phyloP scores from a whole-genome alignment of 169 alveolate genomes.

The Neospora caninum region DNA sequence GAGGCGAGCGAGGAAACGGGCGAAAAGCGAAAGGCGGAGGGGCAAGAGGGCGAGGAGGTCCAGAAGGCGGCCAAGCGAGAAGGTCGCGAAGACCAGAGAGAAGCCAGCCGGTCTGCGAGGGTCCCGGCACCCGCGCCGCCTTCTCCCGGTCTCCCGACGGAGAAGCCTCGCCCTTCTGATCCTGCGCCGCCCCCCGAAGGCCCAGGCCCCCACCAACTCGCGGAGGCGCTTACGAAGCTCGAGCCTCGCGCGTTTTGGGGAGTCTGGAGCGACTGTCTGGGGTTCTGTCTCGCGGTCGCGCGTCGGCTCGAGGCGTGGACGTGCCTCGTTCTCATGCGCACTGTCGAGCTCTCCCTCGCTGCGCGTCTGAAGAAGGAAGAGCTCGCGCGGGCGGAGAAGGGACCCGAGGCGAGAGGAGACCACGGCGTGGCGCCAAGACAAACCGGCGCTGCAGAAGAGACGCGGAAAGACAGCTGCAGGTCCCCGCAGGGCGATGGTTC shows the following conservation, averaged over 20 bases:
- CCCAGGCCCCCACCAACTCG: neutral
- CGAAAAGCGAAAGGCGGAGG: neutral
- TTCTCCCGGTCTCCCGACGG: neutral
- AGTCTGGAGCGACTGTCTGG: neutral
- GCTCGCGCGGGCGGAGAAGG: neutral
- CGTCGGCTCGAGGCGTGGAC: conserved; percentile 13
- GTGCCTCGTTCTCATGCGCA: neutral
- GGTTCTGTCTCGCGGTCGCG: neutral
- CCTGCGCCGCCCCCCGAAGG: neutral
- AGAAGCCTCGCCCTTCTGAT: neutral
- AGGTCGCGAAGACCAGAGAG: neutral
- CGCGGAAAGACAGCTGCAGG: neutral
- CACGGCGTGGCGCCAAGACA: too few species aligned
- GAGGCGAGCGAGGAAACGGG: too few species aligned
- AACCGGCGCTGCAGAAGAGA: neutral
- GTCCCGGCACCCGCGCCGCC: neutral
- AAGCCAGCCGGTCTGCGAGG: neutral
- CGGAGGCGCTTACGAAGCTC: neutral
- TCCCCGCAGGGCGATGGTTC: too few species aligned
- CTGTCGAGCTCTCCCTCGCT: neutral
- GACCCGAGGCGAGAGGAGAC: neutral
- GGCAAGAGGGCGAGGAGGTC: neutral
- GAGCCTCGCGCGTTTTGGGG: neutral
- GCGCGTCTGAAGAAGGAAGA: neutral
- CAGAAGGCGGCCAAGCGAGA: neutral